These are phyloP conservation scores for Aureobasidium sp. DNA, from an alignment of 2,329 filamentous ascomycete species.

Conservation along the genomic window DNA sequence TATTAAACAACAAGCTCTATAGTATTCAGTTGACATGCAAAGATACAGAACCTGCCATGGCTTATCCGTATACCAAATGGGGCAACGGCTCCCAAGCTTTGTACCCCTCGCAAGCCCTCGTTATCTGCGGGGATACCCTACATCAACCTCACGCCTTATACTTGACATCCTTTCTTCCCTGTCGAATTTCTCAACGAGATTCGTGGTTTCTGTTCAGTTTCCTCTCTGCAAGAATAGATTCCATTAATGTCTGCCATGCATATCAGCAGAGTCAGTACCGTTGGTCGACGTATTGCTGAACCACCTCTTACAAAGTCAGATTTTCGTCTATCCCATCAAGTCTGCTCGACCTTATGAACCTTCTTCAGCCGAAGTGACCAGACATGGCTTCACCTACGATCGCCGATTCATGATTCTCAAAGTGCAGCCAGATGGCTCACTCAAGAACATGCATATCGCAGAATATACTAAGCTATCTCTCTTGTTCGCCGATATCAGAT, in stretches of 20 bases:
- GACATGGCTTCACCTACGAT: constrained; percentile 38
- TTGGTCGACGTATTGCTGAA: constrained; percentile 6
- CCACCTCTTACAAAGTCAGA: constrained; percentile 18
- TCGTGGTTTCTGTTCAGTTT: neutral
- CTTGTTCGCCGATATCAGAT: constrained; percentile 31
- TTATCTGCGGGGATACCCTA: neutral
- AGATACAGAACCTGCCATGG: neutral
- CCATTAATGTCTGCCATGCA: constrained; percentile 19
- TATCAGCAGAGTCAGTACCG: constrained; percentile 24
- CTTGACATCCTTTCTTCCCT: neutral
- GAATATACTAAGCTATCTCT: constrained; percentile 32
- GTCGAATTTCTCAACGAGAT: neutral
- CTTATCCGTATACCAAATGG: neutral
- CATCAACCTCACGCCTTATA: neutral
- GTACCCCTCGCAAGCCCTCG: neutral
- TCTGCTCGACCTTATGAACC: constrained; percentile 33
- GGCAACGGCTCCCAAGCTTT: constrained; percentile 3
- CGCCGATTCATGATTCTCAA: constrained; percentile 35
- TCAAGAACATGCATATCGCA: constrained; percentile 35
- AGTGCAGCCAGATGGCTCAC: constrained; percentile 23
- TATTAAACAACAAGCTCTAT: too few relatives aligned
- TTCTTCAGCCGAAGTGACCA: constrained; percentile 30
- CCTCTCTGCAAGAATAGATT: neutral
- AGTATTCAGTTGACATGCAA: neutral
- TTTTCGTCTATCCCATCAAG: constrained; percentile 42